phyloP scores from a whole-genome alignment of 257 asterid species.

The Nyctanthes arbortristis region DNA sequence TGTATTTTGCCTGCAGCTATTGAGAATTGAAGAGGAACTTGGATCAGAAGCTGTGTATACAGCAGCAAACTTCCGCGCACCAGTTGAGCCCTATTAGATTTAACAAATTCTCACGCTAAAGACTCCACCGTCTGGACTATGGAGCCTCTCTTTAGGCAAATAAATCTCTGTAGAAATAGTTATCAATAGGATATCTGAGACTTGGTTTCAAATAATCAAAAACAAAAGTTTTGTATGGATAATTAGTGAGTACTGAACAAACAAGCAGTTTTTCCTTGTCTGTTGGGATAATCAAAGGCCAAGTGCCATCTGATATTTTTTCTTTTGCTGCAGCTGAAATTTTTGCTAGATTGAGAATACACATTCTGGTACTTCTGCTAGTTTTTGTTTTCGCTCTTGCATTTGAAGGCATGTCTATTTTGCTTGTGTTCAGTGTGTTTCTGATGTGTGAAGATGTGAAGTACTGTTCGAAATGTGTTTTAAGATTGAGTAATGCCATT shows the following conservation, averaged over 20 bases:
- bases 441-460: too few species aligned
- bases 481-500: too few species aligned
- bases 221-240: conserved; percentile 1
- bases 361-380: too few species aligned
- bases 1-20: conserved; percentile 44
- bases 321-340: not conserved
- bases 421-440: too few species aligned
- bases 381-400: too few species aligned
- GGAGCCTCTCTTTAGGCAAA: conserved; percentile 22
- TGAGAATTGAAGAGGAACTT: conserved; percentile 97
- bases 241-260: not conserved
- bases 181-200: conserved; percentile 9
- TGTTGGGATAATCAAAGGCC: too few species aligned
- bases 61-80: conserved; percentile 85
- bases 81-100: conserved; percentile 81
- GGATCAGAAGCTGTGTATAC: conserved; percentile 90
- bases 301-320: too few species aligned
- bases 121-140: conserved; percentile 13
- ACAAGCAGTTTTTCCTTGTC: not conserved
- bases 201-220: conserved; percentile 1
- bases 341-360: too few species aligned
- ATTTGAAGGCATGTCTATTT: too few species aligned
- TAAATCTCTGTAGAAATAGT: conserved; percentile 24
- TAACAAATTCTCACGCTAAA: conserved; percentile 5
- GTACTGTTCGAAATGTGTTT: too few species aligned